phyloP scores from a whole-genome alignment of 805 yeast species.

The Teunomyces aglyptinius region DNA sequence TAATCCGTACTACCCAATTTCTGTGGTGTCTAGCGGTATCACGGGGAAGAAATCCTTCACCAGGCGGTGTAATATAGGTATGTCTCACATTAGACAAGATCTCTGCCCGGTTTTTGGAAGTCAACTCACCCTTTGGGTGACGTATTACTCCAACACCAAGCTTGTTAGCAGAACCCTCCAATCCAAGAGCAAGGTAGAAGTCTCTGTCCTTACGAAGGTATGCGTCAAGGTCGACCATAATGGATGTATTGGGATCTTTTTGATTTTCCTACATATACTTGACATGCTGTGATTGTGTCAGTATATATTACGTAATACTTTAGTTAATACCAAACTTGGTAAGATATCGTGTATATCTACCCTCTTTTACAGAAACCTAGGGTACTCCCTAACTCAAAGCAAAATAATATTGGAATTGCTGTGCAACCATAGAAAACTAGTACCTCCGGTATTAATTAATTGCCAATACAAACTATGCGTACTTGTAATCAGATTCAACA shows the following conservation, averaged over 20 bases:
- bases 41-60: slow-evolving; percentile 95
- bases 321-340: too few species aligned
- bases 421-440: too few species aligned
- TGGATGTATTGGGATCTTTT: neutral
- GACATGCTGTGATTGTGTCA: too few species aligned
- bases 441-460: too few species aligned
- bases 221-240: slow-evolving; percentile 47
- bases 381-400: too few species aligned
- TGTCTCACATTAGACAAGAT: slow-evolving; percentile 90
- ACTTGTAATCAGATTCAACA: too few species aligned
- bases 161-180: slow-evolving; percentile 97
- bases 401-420: too few species aligned
- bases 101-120: slow-evolving; percentile 60
- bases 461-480: too few species aligned
- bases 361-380: too few species aligned
- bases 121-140: slow-evolving; percentile 62
- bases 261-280: neutral
- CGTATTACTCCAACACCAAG: slow-evolving; percentile 89
- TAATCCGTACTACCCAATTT: slow-evolving; percentile 85
- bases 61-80: slow-evolving; percentile 95
- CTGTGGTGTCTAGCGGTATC: slow-evolving; percentile 97
- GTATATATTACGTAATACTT: too few species aligned
- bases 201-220: slow-evolving; percentile 41
- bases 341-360: too few species aligned
- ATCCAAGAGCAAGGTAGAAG: slow-evolving; percentile 75